Base-by-base conservation (phyloP, 106 monocot genomes). In the Iris macrosiphon region DNA sequence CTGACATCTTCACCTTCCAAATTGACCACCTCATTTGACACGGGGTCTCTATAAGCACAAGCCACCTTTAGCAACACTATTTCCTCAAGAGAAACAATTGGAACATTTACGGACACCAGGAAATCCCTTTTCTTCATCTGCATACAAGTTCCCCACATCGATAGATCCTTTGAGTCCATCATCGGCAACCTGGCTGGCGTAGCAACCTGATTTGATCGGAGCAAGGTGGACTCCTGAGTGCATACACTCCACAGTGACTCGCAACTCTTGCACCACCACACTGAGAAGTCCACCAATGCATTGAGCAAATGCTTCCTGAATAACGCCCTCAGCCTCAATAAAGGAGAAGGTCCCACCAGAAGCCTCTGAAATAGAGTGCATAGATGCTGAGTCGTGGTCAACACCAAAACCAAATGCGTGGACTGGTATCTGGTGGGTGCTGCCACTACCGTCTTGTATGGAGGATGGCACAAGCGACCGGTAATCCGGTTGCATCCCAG, bases 211-310 rank as follows among this genome's bases (percentile, higher is more conserved):
- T 69, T 78, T 85, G 11, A 95, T 68, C 0, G 72, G 26, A 8
- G 27, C 44, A 18, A 95, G 66, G 13, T 18, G 59, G 12, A 81
- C 65, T 6, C 62, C 49, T 31, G 81, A 55, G 8, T 82, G 55
- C n/a, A 48, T 18, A 43, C 85, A 89, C 23, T 89, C 79, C 23
- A 89, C 18, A 10, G 29, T 29, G 14, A 95, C 59, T 4, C 24
- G 38, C 64, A 85, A 49, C 23, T 77, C 68, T 61, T 95, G 89
- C 20, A 82, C 82, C 28, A 79, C 85, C 23, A 95, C 85, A 32
- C 94, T 95, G 2, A 95, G 79, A 14, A 95, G 77, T 53, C 94
- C 94, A n/a, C 94, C 94, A n/a, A 95, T 89, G 78, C 94, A 95
- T 44, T 85, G 95, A 4, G 95, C 95, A 66, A 95, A 89, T 0